A percentile compares a stretch with the other conserved stretches of the same genome.
Evolutionary conservation across 805 yeast genomes (phyloP).

Genomic region (Wickerhamomyces silvicola): DNA sequence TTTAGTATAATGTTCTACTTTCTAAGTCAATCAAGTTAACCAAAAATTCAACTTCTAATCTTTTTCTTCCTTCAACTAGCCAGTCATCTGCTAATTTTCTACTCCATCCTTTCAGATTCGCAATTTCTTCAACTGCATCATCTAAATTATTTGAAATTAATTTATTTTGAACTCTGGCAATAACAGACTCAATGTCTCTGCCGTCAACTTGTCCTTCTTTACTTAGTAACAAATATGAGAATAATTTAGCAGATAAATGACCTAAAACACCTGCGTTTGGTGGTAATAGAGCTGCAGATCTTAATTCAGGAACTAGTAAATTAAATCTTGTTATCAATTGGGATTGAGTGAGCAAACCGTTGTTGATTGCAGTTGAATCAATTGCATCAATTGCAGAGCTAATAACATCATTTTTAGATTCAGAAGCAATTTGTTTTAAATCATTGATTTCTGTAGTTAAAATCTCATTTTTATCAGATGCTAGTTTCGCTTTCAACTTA

Average conservation of each 20-base stretch:
- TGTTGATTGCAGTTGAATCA: constrained; percentile 35
- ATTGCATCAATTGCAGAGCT: constrained; percentile 40
- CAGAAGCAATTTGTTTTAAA: constrained; percentile 29
- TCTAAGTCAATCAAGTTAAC: constrained; percentile 64
- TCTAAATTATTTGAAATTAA: constrained; percentile 72
- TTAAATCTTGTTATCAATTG: constrained; percentile 35
- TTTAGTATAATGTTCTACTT: constrained; percentile 38
- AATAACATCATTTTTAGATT: constrained; percentile 39
- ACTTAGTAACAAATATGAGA: constrained; percentile 68
- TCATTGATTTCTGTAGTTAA: constrained; percentile 16
- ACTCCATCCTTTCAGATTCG: constrained; percentile 87
- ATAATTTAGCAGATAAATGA: constrained; percentile 72
- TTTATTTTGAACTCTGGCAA: constrained; percentile 77
- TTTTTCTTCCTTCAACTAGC: constrained; percentile 83
- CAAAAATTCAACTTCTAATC: constrained; percentile 81
- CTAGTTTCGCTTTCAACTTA: constrained; percentile 35
- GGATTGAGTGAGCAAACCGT: constrained; percentile 47
- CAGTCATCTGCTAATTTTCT: constrained; percentile 87
- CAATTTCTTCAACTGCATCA: constrained; percentile 88
- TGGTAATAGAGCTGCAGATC: constrained; percentile 84
- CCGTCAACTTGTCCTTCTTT: constrained; percentile 78
- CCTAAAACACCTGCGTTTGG: constrained; percentile 95
- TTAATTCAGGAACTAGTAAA: constrained; percentile 74
- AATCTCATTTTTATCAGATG: constrained; percentile 31
- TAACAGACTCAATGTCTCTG: constrained; percentile 80